Percentiles rank a stretch among this genome's conserved stretches.
phyloP scores from a whole-genome alignment of 2,329 filamentous ascomycete genomes.

The Penicillium expansum region DNA sequence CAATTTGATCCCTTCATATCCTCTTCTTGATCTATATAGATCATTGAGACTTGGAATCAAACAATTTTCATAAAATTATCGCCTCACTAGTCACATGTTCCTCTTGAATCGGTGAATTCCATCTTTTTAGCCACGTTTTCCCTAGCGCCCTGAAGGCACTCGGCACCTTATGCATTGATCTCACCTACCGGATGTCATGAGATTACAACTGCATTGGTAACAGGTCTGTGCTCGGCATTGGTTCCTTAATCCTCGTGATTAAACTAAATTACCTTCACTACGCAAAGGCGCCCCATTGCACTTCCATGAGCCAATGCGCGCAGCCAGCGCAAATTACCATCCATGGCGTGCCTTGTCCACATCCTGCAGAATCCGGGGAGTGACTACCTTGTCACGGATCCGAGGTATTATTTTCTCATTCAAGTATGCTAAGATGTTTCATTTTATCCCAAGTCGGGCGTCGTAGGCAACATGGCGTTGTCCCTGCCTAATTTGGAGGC shows the following conservation, averaged over 20 bases:
- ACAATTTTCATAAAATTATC: no score
- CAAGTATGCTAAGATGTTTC: background rate
- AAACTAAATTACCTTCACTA: background rate
- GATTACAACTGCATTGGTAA: background rate
- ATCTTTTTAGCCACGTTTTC: background rate
- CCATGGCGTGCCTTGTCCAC: background rate
- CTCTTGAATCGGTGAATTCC: background rate
- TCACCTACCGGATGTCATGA: background rate
- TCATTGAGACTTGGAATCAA: no score
- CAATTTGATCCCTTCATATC: background rate
- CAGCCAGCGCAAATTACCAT: background rate
- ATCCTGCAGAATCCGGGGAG: background rate
- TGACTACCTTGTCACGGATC: slow-evolving; percentile 5
- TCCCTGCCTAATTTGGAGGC: background rate
- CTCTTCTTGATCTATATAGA: background rate
- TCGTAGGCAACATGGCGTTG: background rate
- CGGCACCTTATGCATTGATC: background rate
- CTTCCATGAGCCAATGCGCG: background rate
- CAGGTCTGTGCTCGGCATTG: background rate
- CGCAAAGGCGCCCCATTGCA: slow-evolving; percentile 2
- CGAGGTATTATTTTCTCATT: background rate
- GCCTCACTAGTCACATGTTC: background rate
- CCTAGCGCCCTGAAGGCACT: background rate
- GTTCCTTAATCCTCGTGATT: background rate
- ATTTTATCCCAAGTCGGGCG: background rate